Conservation (phyloP, 202 grass and related monocot genomes). For the Setaria italica region DNA sequence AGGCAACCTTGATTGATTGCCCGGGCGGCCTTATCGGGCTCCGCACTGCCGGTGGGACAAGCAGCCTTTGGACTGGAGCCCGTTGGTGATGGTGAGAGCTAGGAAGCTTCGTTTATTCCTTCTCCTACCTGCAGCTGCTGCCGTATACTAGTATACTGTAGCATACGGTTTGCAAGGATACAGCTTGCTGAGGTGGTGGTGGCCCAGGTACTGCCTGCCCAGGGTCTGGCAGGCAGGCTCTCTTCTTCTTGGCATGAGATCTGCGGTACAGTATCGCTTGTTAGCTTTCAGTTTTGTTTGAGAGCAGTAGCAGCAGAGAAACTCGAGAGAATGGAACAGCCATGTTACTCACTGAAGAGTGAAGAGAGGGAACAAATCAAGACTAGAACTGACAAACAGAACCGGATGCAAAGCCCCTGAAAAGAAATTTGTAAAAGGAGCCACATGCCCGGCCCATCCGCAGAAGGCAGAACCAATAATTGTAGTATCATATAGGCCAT, state of each 20-base stretch:
- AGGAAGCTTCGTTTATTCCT: constrained; percentile 71
- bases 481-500: background rate
- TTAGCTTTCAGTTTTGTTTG: constrained; percentile 7
- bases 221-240: background rate
- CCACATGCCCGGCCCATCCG: background rate
- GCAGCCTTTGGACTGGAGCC: constrained; percentile 53
- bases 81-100: constrained; percentile 20
- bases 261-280: background rate
- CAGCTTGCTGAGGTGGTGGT: background rate
- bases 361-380: background rate
- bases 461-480: background rate
- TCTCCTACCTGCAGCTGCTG: background rate
- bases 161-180: constrained; percentile 30
- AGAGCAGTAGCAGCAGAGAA: background rate
- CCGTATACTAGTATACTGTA: background rate
- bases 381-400: background rate
- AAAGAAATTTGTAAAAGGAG: background rate
- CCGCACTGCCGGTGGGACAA: constrained; percentile 55
- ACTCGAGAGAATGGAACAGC: background rate
- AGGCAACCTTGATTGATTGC: constrained; percentile 33
- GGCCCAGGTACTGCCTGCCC: background rate
- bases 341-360: background rate
- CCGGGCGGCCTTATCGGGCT: constrained; percentile 47
- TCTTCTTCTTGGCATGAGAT: constrained; percentile 33
- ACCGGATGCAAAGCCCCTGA: background rate